Conservation (phyloP, 106 monocot genomes). For the Iris macrosiphon region DNA sequence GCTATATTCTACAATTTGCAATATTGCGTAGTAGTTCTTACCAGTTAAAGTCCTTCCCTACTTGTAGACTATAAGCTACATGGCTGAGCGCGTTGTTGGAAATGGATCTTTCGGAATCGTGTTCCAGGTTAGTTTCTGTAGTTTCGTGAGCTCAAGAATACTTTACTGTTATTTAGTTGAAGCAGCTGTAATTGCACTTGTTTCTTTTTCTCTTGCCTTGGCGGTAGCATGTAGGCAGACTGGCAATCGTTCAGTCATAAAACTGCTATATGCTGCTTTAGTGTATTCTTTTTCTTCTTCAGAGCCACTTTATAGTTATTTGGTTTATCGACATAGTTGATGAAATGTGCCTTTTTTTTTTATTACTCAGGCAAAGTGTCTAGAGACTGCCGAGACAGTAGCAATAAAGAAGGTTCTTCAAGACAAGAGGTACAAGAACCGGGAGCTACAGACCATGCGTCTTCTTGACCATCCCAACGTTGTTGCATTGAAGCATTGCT, state of each 20-base stretch:
- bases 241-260: too few species aligned
- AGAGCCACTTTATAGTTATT: too few species aligned
- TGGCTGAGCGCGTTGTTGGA: constrained; percentile 32
- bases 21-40: too few species aligned
- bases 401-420: constrained; percentile 31
- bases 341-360: not conserved
- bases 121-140: constrained; percentile 30
- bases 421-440: constrained; percentile 28
- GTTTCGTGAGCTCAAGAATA: not conserved
- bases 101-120: constrained; percentile 33
- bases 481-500: constrained; percentile 48
- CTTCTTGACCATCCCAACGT: constrained; percentile 58
- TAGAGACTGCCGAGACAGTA: constrained; percentile 24
- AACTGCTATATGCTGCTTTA: too few species aligned
- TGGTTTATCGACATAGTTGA: not conserved
- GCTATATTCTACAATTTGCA: too few species aligned
- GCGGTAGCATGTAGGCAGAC: too few species aligned
- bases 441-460: constrained; percentile 30
- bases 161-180: too few species aligned
- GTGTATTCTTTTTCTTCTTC: too few species aligned
- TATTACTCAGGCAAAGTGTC: constrained; percentile 19
- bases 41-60: not conserved
- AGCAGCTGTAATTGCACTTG: too few species aligned
- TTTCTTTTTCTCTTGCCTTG: too few species aligned
- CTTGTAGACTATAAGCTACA: constrained; percentile 30